These are phyloP conservation scores for Microascus cirrosus DNA, from an alignment of 2,329 filamentous ascomycete species.

Conservation along the genomic window DNA sequence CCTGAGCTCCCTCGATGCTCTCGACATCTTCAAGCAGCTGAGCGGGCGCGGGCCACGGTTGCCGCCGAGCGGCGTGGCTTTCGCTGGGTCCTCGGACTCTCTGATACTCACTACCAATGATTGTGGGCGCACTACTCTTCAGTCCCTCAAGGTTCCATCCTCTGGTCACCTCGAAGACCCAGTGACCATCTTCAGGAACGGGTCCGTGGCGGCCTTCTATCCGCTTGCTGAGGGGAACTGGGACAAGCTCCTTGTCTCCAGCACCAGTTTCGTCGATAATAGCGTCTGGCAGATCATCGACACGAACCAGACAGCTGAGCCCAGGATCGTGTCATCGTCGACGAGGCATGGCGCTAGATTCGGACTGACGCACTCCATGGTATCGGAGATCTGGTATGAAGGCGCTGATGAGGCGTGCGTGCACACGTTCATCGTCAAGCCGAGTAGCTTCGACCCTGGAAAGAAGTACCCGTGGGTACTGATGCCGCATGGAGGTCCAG, in stretches of 20 bases:
- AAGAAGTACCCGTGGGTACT: conserved; percentile 25
- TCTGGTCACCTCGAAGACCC: conserved; percentile 13
- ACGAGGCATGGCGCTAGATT: conserved; percentile 15
- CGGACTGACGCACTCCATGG: conserved; percentile 21
- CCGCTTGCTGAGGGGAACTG: conserved; percentile 14
- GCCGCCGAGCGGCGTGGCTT: conserved; percentile 20
- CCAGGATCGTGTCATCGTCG: not conserved
- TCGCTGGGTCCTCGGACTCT: conserved; percentile 18
- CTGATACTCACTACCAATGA: conserved; percentile 21
- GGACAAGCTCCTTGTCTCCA: conserved; percentile 22
- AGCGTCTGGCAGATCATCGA: conserved; percentile 23
- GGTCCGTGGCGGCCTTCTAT: conserved; percentile 16
- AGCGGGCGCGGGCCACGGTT: conserved; percentile 15
- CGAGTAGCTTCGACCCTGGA: conserved; percentile 21
- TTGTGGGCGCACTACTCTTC: conserved; percentile 20
- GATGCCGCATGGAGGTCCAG: conserved; percentile 27
- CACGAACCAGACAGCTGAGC: not conserved
- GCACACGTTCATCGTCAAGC: conserved; percentile 27
- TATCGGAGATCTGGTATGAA: conserved; percentile 28
- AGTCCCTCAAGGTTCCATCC: conserved; percentile 17
- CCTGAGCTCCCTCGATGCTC: conserved; percentile 13
- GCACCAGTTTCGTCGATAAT: conserved; percentile 24
- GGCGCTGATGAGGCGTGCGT: conserved; percentile 21
- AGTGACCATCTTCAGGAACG: conserved; percentile 12
- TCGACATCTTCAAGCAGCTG: conserved; percentile 17